These are phyloP conservation scores for Boletus hoseneyae DNA, from an alignment of 1,284 basidiomycete genomes.

Conservation along the genomic window DNA sequence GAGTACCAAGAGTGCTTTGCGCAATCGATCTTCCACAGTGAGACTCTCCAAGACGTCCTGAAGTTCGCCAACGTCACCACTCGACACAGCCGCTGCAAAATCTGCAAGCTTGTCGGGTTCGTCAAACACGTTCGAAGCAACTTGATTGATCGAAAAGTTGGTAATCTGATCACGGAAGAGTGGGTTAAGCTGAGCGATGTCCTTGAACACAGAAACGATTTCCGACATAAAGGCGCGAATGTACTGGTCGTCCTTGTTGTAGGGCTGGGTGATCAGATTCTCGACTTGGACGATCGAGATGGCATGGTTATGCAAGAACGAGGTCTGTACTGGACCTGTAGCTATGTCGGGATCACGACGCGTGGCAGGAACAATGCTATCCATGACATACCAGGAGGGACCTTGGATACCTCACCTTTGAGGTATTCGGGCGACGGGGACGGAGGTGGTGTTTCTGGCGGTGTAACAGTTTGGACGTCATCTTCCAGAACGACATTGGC, in stretches of 20 bases:
- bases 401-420: slow-evolving; percentile 17
- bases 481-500: slow-evolving; percentile 47
- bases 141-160: slow-evolving; percentile 94
- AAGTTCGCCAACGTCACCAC: slow-evolving; percentile 86
- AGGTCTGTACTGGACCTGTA: slow-evolving; percentile 71
- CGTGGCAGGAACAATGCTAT: neutral
- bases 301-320: slow-evolving; percentile 87
- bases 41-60: slow-evolving; percentile 93
- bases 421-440: slow-evolving; percentile 32
- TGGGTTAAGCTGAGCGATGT: slow-evolving; percentile 96
- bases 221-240: slow-evolving; percentile 96
- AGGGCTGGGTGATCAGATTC: slow-evolving; percentile 79
- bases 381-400: slow-evolving; percentile 15
- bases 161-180: slow-evolving; percentile 98
- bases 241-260: slow-evolving; percentile 92
- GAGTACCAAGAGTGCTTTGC: slow-evolving; percentile 88
- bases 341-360: neutral
- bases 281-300: slow-evolving; percentile 92
- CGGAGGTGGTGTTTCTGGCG: slow-evolving; percentile 48
- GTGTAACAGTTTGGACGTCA: slow-evolving; percentile 45
- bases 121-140: slow-evolving; percentile 96
- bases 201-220: slow-evolving; percentile 97
- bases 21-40: slow-evolving; percentile 84
- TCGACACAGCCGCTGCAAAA: slow-evolving; percentile 95
- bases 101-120: slow-evolving; percentile 98